These are phyloP conservation scores for Butyriboletus appendiculatus DNA, from an alignment of 1,284 basidiomycete genomes.

Conservation along the genomic window DNA sequence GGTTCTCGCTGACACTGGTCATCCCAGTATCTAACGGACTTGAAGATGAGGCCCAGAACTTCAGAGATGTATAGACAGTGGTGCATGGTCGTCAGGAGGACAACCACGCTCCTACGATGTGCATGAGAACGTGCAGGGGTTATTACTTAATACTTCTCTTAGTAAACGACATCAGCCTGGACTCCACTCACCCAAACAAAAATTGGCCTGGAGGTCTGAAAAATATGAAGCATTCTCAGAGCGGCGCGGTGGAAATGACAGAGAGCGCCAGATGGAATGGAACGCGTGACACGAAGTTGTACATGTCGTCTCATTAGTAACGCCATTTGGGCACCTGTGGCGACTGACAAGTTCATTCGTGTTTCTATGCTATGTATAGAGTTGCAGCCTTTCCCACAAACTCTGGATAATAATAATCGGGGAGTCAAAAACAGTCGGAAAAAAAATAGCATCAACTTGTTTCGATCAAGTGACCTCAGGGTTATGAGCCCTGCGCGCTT, in stretches of 20 bases:
- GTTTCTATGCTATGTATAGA: too few relatives aligned
- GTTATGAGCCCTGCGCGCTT: conserved; percentile 44
- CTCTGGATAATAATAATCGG: background rate
- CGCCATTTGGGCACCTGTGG: too few relatives aligned
- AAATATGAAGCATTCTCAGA: background rate
- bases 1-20: background rate
- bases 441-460: conserved; percentile 39
- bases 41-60: conserved; percentile 12
- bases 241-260: too few relatives aligned
- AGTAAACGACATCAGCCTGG: background rate
- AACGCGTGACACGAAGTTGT: too few relatives aligned
- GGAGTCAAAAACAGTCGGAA: background rate
- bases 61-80: conserved; percentile 16
- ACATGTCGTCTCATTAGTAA: too few relatives aligned
- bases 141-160: background rate
- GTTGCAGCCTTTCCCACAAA: too few relatives aligned
- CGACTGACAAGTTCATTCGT: too few relatives aligned
- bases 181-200: background rate
- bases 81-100: conserved; percentile 13
- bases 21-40: background rate
- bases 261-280: too few relatives aligned
- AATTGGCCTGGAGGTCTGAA: background rate
- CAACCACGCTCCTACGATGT: background rate
- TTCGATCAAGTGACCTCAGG: conserved; percentile 43
- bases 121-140: background rate